A percentile compares a stretch with the other conserved stretches of the same genome.
Evolutionary conservation across 805 yeast genomes (phyloP).

Genomic region (Spathaspora arborariae): DNA sequence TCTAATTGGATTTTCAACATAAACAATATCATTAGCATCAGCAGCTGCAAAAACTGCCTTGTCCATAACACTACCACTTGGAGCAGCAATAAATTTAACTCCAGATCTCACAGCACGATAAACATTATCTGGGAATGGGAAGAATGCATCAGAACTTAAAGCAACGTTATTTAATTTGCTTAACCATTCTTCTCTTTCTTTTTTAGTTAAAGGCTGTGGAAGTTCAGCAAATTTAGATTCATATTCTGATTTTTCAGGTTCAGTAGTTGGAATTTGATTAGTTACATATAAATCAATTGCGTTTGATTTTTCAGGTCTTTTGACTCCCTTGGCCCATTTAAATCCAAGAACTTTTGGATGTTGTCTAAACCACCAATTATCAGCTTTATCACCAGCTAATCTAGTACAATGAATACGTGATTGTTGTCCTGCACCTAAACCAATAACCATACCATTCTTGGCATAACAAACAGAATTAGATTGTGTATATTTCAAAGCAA

Average conservation of each 20-base stretch:
- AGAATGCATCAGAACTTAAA: constrained; percentile 95
- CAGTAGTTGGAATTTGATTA: constrained; percentile 83
- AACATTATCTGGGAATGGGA: constrained; percentile 99
- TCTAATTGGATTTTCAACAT: constrained; percentile 96
- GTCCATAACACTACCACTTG: constrained; percentile 97
- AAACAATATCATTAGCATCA: constrained; percentile 83
- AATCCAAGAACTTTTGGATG: constrained; percentile 90
- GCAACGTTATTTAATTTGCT: constrained; percentile 79
- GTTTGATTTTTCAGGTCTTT: constrained; percentile 97
- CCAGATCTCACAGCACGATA: constrained; percentile 97
- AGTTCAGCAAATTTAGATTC: constrained; percentile 80
- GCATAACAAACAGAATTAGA: constrained; percentile 98
- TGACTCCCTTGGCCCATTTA: constrained; percentile 97
- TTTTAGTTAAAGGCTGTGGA: constrained; percentile 78
- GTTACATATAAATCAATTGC: constrained; percentile 95
- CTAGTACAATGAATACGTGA: constrained; percentile 99
- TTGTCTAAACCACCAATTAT: constrained; percentile 99
- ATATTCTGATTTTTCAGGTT: constrained; percentile 91
- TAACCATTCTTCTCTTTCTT: constrained; percentile 88
- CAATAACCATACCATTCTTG: constrained; percentile 98
- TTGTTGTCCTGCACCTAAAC: constrained; percentile 99
- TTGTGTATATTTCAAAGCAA: constrained; percentile 96
- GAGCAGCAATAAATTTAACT: constrained; percentile 93
- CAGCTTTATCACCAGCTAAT: constrained; percentile 98
- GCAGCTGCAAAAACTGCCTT: constrained; percentile 95